These are phyloP conservation scores for Catharanthus roseus DNA, from an alignment of 257 asterid genomes.

Conservation along the genomic window DNA sequence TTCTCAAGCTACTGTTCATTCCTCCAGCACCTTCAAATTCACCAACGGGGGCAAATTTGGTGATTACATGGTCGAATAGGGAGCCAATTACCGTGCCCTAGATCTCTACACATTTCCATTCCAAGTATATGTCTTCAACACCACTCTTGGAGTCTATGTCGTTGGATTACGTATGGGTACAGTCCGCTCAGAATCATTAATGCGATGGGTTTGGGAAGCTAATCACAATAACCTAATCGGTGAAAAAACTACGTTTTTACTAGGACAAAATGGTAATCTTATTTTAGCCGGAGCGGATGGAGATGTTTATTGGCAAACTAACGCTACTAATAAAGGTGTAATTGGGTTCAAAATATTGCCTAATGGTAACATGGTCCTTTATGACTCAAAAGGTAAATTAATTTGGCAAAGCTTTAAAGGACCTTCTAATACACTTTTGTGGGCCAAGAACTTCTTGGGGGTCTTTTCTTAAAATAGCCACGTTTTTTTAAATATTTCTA, in stretches of 20 bases:
- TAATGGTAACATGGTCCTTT: no score
- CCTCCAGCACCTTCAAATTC: constrained; percentile 12
- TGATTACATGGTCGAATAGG: constrained; percentile 12
- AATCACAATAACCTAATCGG: constrained; percentile 31
- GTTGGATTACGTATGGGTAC: constrained; percentile 22
- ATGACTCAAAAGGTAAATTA: constrained; percentile 23
- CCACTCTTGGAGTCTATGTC: constrained; percentile 20
- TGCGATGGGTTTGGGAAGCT: constrained; percentile 41
- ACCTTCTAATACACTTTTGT: constrained; percentile 26
- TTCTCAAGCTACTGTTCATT: constrained; percentile 21
- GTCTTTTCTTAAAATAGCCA: no score
- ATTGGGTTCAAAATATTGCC: constrained; percentile 22
- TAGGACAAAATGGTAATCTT: constrained; percentile 21
- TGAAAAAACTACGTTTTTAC: constrained; percentile 29
- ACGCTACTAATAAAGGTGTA: constrained; percentile 28
- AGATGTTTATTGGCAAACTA: constrained; percentile 26
- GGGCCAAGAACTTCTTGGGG: constrained; percentile 27
- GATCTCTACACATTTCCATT: constrained; percentile 1
- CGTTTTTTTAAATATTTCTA: no score
- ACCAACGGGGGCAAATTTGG: constrained; percentile 24
- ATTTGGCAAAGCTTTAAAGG: constrained; percentile 39
- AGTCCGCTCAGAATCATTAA: background rate
- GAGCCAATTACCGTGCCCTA: constrained; percentile 15
- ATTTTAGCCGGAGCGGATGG: constrained; percentile 31
- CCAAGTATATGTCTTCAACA: constrained; percentile 23